A percentile compares a stretch with the other conserved stretches of the same genome.
phyloP scores from a whole-genome alignment of 2,329 filamentous ascomycete genomes.

The Raffaelea arxii region DNA sequence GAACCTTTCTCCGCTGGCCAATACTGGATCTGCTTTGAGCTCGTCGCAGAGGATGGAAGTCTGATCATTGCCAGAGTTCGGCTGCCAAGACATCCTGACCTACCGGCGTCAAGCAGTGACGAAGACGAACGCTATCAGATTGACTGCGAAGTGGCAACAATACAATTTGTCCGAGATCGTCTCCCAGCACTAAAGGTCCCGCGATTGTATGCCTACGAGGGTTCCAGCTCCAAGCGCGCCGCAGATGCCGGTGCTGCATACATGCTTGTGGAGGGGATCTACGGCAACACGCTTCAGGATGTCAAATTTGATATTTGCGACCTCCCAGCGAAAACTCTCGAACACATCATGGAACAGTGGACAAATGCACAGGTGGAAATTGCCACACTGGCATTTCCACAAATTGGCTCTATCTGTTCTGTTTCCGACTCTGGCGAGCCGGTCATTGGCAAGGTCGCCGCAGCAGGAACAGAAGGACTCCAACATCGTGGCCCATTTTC shows the following conservation, averaged over 20 bases:
- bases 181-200: neutral
- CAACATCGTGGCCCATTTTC: neutral
- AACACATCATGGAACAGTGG: neutral
- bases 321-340: neutral
- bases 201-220: neutral
- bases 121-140: neutral
- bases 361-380: neutral
- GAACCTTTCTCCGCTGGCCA: conserved; percentile 20
- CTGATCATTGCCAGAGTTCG: neutral
- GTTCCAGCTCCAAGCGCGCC: neutral
- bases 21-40: conserved; percentile 6
- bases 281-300: neutral
- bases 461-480: neutral
- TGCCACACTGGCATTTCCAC: neutral
- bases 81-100: neutral
- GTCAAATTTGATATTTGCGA: neutral
- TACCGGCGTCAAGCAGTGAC: neutral
- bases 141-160: neutral
- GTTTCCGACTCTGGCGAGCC: neutral
- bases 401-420: neutral
- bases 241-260: neutral
- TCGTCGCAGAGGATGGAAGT: neutral
- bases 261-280: neutral
- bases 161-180: neutral
- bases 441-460: neutral